Conservation (phyloP, 768 basidiomycete species). For the Tricholoma saponaceum region DNA sequence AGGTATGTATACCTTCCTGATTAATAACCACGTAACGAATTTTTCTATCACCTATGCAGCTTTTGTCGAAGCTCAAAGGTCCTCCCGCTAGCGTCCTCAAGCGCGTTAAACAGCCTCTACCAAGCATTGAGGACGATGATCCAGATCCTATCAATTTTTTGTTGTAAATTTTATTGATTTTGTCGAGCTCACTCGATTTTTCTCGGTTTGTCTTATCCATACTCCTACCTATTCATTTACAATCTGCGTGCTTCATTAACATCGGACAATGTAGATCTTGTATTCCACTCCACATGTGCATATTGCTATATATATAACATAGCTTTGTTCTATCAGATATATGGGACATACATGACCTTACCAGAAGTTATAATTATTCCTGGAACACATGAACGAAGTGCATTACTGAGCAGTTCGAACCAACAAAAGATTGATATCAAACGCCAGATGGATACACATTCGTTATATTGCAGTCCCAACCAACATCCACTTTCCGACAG, state of each 20-base stretch:
- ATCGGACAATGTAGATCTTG: neutral
- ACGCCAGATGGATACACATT: too few species aligned
- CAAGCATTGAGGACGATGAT: constrained; percentile 17
- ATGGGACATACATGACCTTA: neutral
- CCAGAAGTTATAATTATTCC: too few species aligned
- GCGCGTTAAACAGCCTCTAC: constrained; percentile 17
- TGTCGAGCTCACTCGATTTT: too few species aligned
- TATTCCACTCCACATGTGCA: neutral
- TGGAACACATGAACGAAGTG: neutral
- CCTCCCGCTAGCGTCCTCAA: constrained; percentile 18
- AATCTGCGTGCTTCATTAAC: neutral
- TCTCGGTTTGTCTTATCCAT: neutral
- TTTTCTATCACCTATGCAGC: neutral
- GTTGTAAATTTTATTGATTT: neutral
- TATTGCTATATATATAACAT: neutral
- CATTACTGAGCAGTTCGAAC: too few species aligned
- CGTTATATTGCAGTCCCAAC: neutral
- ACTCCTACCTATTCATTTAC: too few species aligned
- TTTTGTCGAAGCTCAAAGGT: constrained; percentile 1
- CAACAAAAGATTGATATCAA: too few species aligned
- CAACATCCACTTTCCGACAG: neutral
- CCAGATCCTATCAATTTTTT: constrained; percentile 25
- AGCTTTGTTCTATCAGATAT: neutral
- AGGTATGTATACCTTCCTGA: neutral
- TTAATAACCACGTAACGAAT: neutral